A percentile compares a stretch with the other conserved stretches of the same genome.
Evolutionary conservation across 768 basidiomycete species (phyloP).

Genomic region (Lentinus tigrinus): DNA sequence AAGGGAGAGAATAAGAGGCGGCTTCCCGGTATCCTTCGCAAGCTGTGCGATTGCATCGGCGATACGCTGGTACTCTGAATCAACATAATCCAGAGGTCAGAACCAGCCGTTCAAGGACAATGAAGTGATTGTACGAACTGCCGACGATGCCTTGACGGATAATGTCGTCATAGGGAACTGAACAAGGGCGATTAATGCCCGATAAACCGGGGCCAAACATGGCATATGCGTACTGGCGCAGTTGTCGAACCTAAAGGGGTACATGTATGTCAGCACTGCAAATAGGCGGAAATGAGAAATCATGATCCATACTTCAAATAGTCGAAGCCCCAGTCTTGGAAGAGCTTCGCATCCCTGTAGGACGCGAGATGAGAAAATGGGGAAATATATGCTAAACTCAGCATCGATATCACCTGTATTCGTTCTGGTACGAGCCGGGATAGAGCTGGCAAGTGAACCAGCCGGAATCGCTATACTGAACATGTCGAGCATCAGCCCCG

Average conservation of each 20-base stretch:
- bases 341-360: conserved; percentile 51
- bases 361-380: background rate
- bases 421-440: conserved; percentile 65
- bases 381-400: background rate
- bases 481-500: background rate
- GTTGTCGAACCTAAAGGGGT: conserved; percentile 48
- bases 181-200: background rate
- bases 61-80: conserved; percentile 61
- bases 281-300: too few relatives aligned
- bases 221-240: conserved; percentile 43
- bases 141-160: conserved; percentile 24
- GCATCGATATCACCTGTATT: conserved; percentile 42
- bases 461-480: conserved; percentile 63
- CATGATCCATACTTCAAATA: conserved; percentile 50
- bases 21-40: conserved; percentile 45
- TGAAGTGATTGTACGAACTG: conserved; percentile 24
- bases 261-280: too few relatives aligned
- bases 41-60: conserved; percentile 53
- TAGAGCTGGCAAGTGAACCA: conserved; percentile 68
- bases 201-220: too few relatives aligned
- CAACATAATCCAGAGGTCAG: background rate
- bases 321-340: conserved; percentile 67
- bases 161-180: conserved; percentile 14
- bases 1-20: conserved; percentile 57
- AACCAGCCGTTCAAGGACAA: background rate